These are phyloP conservation scores for Rhodosporidiobolus odoratus DNA, from an alignment of 768 basidiomycete species.

Conservation along the genomic window DNA sequence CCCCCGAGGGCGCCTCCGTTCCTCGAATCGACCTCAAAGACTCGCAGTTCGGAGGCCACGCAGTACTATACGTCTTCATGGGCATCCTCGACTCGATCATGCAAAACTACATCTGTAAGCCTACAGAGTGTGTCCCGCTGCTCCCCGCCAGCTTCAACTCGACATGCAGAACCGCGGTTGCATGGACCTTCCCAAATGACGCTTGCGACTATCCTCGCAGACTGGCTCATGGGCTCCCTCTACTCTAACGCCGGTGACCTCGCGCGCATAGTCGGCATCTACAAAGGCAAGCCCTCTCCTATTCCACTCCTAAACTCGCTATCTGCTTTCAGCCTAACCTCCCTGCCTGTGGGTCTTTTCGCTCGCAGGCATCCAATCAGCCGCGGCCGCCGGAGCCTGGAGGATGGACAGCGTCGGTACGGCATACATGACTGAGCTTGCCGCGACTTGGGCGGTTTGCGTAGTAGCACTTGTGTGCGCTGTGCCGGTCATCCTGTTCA, in stretches of 20 bases:
- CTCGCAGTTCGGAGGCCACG: conserved; percentile 54
- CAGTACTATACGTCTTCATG: conserved; percentile 57
- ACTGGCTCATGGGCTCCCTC: conserved; percentile 58
- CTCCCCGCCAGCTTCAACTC: too few species aligned
- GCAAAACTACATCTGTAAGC: conserved; percentile 54
- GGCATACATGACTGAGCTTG: conserved; percentile 22
- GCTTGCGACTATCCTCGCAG: too few species aligned
- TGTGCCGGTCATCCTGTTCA: conserved; percentile 18
- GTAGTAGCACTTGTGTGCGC: conserved; percentile 17
- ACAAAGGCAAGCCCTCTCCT: too few species aligned
- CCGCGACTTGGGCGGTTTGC: conserved; percentile 20
- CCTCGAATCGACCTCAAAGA: conserved; percentile 61
- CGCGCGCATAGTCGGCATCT: conserved; percentile 70
- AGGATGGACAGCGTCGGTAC: conserved; percentile 23
- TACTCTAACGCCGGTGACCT: conserved; percentile 74
- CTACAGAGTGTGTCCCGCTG: too few species aligned
- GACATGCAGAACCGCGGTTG: too few species aligned
- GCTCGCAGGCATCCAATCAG: conserved; percentile 39
- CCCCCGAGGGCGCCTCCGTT: conserved; percentile 52
- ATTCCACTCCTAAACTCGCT: too few species aligned
- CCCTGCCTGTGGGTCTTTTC: too few species aligned
- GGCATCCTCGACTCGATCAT: conserved; percentile 76
- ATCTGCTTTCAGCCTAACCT: too few species aligned
- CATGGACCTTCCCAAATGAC: too few species aligned
- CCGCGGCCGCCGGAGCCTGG: conserved; percentile 39